Evolutionary conservation across 768 basidiomycete genomes (phyloP), one percentile per base, ranked within the genome.

Genomic region (Boletus rubroflammeus): DNA sequence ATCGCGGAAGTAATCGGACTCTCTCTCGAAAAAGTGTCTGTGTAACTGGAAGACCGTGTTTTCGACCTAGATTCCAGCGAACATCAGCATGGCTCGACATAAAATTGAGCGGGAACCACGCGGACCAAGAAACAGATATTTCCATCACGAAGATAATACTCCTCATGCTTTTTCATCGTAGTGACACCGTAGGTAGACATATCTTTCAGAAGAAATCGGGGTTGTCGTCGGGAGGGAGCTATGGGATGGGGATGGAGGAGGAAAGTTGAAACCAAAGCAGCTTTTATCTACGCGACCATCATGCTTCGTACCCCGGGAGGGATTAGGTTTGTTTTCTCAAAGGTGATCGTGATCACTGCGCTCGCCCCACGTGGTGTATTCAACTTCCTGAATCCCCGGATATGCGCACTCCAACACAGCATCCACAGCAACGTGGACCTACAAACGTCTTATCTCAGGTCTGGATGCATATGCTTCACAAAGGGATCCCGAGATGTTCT

Each of bases 81-180:
- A 5, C 13, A 34, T 50, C 41, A 41, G 10, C 36, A 14, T 14
- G 13, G 0, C 14, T 39, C 31, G 28, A 47, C 26, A 41, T 28
- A 6, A 25, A 5, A 39, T 44, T 3, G 5, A 25, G 28, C 11
- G 7, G 19, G 4, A 6, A 29, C n/a, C 1, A 63, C 79, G 50
- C 6, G 23, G 2, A 85, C 85, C 26, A 82, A 49, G 52, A 86
- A 77, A 3, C 73, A 74, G 0, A 85, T 58, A 59, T 85, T 84
- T 0, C 79, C 86, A 0, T 78, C 78, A 0, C 71, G 65, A 11
- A 87, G 63, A 49, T 82, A 86, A 54, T 81, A 87, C 0, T 75
- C 64, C 0, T 64, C 56, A 38, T 73, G 66, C 21, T 57, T 54
- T 32, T 53, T 59, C 35, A 72, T 56, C 2, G 67, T 28, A 0